Conservation (phyloP, 129 eudicot species). For the Tagetes patula region DNA sequence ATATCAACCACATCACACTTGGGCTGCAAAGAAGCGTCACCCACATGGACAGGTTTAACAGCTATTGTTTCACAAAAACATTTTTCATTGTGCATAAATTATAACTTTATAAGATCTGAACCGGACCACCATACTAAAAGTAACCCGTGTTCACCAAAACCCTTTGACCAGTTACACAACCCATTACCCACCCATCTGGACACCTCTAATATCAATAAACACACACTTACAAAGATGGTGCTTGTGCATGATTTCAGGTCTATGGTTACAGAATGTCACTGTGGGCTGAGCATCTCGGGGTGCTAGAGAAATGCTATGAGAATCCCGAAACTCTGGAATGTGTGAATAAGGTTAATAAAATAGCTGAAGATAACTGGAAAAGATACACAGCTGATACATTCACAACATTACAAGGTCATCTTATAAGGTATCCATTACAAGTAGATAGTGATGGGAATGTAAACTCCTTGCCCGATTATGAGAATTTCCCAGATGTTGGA, state of each 20-base stretch:
- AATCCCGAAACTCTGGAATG: conserved; percentile 65
- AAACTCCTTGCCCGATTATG: conserved; percentile 47
- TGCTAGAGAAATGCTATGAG: conserved; percentile 38
- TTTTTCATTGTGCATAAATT: neutral
- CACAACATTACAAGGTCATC: conserved; percentile 65
- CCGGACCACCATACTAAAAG: neutral
- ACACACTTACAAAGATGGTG: neutral
- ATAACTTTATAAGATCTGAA: neutral
- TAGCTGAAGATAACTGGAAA: conserved; percentile 68
- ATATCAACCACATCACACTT: conserved; percentile 78
- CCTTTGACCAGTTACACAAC: neutral
- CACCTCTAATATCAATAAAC: neutral
- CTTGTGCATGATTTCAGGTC: conserved; percentile 37
- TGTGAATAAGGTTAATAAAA: conserved; percentile 55
- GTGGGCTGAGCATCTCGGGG: conserved; percentile 87
- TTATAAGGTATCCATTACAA: conserved; percentile 70
- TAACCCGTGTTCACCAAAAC: neutral
- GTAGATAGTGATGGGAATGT: conserved; percentile 68
- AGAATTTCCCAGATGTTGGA: conserved; percentile 76
- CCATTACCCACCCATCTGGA: neutral
- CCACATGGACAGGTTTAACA: conserved; percentile 80
- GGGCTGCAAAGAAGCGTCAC: conserved; percentile 41
- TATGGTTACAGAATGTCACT: conserved; percentile 85
- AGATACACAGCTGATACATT: conserved; percentile 37
- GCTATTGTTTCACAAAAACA: neutral